Evolutionary conservation across 345 rosid genomes (phyloP), one percentile per base, ranked within the genome.

Genomic region (Schrenkiella parvula): DNA sequence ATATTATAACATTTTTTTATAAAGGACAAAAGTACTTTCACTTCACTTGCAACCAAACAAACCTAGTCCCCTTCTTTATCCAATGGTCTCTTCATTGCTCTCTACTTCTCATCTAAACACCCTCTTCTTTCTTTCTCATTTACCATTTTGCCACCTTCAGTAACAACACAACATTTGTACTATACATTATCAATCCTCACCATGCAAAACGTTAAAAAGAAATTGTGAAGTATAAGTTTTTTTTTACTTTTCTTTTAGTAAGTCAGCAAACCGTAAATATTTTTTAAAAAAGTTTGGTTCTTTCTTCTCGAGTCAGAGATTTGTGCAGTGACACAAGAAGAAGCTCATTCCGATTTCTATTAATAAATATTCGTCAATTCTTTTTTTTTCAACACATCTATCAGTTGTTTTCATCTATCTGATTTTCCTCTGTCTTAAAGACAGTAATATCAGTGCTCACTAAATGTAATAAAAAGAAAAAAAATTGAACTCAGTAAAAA

Each of bases 11-110:
- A 68, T 51, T 34, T 65, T 39, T 19, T 0, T n/a, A 35, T n/a
- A 76, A 48, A 38, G 53, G 47, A 76, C 75, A 70, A 70, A 63
- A 70, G 66, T 70, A 76, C 80, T 70, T 76, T 70, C 50, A 63
- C 66, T 56, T 62, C 80, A 54, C 75, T 69, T 70, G 80, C 75
- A 54, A 76, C 75, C 75, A 76, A 76, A 76, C 75, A 76, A 76
- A 70, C 75, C 61, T 54, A 76, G 75, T 70, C 54, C 80, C 75
- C 80, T 76, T 76, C 80, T 75, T 69, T 76, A 70, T 70, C 75
- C 80, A 76, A 76, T 76, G 80, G 80, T 63, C 46, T 63, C 47
- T 76, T 21, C 37, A 12, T 22, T 76, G 75, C 66, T 69, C 75
- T 76, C 71, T 76, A 70, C 21, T 42, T 26, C 66, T 29, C 54